Evolutionary conservation across 2,329 filamentous ascomycete species (phyloP), one percentile per base, ranked within the genome.

Genomic region (Periglandula ipomoeae): DNA sequence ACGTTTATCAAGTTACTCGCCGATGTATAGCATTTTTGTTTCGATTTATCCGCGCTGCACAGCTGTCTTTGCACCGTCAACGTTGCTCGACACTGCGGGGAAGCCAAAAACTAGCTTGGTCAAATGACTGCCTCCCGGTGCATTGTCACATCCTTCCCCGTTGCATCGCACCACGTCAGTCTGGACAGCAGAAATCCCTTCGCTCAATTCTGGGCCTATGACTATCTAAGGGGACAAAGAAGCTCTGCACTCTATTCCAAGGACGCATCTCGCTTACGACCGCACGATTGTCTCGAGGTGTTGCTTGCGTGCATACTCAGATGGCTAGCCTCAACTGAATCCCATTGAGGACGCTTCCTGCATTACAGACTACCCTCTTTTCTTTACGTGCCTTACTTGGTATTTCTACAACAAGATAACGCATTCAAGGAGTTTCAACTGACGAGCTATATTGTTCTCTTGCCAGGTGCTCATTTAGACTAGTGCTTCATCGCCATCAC

Each of bases 341-440:
- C 20, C 17, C 26, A 47, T 41, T 24, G 45, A 41, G 30, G 53
- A 58, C 55, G 58, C 52, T 55, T 55, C 56, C 54, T 58, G 59
- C 59, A 60, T 55, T 55, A 52, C 53, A 39, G 24, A 55, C 56
- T 55, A 53, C 53, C 52, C 50, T 56, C 32, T 43, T 40, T 39
- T 47, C n/a, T 42, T 37, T 39, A 13, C 6, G 19, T 38, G 3
- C 23, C 11, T 26, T 20, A 10, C 23, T 27, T 39, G 34, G 41
- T 9, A 30, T 15, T 27, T 4, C 4, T 32, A 30, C 23, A 20
- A 7, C 13, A 43, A 43, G 9, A 22, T 8, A 3, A 13, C 17
- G 5, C 23, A 23, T 26, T 13, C 8, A 27, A 17, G 37, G 10
- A 38, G 17, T n/a, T 42, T 13, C 7, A 27, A 35, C 48, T 50